Evolutionary conservation across 768 basidiomycete genomes (phyloP), one percentile per base, ranked within the genome.

Genomic region (Coprinellus micaceus): DNA sequence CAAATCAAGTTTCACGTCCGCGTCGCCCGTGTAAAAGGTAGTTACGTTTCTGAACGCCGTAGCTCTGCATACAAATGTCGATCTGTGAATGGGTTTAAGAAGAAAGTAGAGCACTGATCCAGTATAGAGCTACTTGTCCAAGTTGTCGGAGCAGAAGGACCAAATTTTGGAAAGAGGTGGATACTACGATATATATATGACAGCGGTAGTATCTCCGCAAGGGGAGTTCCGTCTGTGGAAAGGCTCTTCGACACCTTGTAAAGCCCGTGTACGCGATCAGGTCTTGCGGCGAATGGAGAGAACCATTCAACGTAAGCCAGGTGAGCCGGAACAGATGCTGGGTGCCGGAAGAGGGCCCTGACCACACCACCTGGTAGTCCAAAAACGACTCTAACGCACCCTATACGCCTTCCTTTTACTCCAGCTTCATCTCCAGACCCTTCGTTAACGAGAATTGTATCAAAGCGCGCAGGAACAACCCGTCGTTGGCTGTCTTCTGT

Each of bases 121-220:
- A 75, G 61, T 9, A 74, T 68, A 33, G 50, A 74, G 19, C 63
- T 67, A 37, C 62, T 64, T 1, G 63, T 64, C 74, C 74, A 76
- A 2, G 64, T 60, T 0, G 54, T 30, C 21, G 69, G 70, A 0
- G 61, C 70, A 2, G 51, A 33, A 3, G 58, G 57, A 1, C 71
- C 70, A 52, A 71, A 74, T 29, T 62, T 59, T 0, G 74, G 73
- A 17, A 69, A 63, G 0, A 74, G 58, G 53, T 76, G 74, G 3
- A 67, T 54, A 25, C 67, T 69, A 0, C 63, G 57, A 0, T 33
- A n/a, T 10, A 75, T 69, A 0, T 61, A 6, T 0, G 40, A 10
- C 4, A 72, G 33, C 0, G 64, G 61, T 15, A 76, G 53, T 9
- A 73, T 60, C 30, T 61, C 64, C 2, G 64, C 61, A 4, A 59